These are phyloP conservation scores for Escovopsis sp. DNA, from an alignment of 2,329 filamentous ascomycete genomes.

Conservation along the genomic window DNA sequence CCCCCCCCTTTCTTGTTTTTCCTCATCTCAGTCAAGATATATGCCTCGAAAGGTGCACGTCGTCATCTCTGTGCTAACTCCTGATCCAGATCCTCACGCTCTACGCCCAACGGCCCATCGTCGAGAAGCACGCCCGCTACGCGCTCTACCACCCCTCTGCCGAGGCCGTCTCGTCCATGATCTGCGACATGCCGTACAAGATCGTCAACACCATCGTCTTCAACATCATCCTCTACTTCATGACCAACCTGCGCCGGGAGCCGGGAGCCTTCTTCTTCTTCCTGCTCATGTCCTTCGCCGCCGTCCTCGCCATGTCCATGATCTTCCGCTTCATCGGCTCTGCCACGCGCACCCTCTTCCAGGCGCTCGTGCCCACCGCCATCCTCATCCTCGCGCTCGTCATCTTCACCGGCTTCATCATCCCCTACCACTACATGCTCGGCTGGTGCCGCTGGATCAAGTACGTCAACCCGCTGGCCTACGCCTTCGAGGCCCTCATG, in stretches of 20 bases:
- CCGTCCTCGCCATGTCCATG: slow-evolving; percentile 69
- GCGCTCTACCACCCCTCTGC: slow-evolving; percentile 81
- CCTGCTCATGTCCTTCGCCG: slow-evolving; percentile 57
- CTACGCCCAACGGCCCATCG: slow-evolving; percentile 78
- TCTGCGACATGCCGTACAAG: slow-evolving; percentile 71
- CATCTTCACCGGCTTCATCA: slow-evolving; percentile 56
- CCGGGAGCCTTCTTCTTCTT: slow-evolving; percentile 75
- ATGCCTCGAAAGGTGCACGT: too few relatives aligned
- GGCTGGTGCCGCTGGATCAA: slow-evolving; percentile 74
- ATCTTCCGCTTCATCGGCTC: slow-evolving; percentile 73
- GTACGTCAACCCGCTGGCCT: slow-evolving; percentile 64
- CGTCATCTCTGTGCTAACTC: too few relatives aligned
- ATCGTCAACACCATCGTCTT: slow-evolving; percentile 58
- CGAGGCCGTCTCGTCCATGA: slow-evolving; percentile 76
- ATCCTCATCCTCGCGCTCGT: slow-evolving; percentile 50
- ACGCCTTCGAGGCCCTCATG: slow-evolving; percentile 68
- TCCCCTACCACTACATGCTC: slow-evolving; percentile 54
- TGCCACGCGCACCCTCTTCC: slow-evolving; percentile 52
- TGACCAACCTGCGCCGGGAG: slow-evolving; percentile 64
- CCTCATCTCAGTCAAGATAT: not conserved
- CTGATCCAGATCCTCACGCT: slow-evolving; percentile 55
- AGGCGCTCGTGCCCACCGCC: slow-evolving; percentile 45
- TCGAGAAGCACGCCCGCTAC: slow-evolving; percentile 78
- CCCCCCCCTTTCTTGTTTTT: not conserved
- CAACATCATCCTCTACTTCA: slow-evolving; percentile 73